Conservation (phyloP, 305 asterid species). For the Solanum hybrid region DNA sequence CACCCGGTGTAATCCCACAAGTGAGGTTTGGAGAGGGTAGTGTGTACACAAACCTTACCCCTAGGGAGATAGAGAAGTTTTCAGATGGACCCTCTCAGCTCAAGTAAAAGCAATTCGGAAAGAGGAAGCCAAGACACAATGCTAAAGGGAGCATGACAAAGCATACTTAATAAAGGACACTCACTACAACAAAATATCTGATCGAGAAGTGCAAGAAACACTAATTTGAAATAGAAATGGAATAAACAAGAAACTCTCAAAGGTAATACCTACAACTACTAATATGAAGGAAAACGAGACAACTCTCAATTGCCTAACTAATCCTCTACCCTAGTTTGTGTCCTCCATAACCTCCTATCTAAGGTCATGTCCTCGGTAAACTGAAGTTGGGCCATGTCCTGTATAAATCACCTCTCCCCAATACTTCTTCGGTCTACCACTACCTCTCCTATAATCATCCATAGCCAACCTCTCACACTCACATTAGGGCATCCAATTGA, state of each 20-base stretch:
- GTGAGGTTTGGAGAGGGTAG: background rate
- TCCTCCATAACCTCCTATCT: background rate
- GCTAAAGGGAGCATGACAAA: background rate
- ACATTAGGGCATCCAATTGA: background rate
- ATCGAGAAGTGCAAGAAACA: background rate
- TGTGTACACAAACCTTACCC: background rate
- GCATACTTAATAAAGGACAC: background rate
- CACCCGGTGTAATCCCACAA: background rate
- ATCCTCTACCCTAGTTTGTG: background rate
- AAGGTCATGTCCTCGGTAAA: background rate
- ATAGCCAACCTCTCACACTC: background rate
- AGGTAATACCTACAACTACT: background rate
- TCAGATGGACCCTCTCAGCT: background rate
- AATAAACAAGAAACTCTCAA: background rate
- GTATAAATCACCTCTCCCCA: background rate
- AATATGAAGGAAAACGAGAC: background rate
- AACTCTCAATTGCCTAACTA: background rate
- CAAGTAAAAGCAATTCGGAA: background rate
- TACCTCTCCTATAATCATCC: background rate
- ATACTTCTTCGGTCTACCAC: too few relatives aligned
- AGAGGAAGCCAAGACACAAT: background rate
- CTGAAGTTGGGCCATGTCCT: background rate
- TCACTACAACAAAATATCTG: background rate
- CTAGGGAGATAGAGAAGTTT: background rate
- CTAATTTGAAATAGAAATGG: background rate